phyloP scores from a whole-genome alignment of 768 basidiomycete genomes.

The Cyathus striatus region DNA sequence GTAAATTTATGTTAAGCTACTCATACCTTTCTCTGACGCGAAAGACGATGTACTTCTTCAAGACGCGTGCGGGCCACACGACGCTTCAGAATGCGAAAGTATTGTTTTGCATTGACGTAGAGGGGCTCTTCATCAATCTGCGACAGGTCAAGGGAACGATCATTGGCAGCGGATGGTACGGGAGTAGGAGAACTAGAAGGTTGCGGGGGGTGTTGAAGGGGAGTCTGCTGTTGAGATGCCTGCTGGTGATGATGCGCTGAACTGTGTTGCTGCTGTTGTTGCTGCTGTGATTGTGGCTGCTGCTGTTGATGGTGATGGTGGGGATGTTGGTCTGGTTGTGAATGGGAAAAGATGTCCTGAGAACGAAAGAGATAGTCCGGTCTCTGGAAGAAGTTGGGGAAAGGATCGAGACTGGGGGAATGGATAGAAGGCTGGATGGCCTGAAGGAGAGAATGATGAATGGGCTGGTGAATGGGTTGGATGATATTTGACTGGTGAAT shows the following conservation, averaged over 20 bases:
- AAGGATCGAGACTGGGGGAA: slow-evolving; percentile 4
- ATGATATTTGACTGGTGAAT: slow-evolving; percentile 11
- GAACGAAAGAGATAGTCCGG: slow-evolving; percentile 7
- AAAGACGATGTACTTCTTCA: slow-evolving; percentile 91
- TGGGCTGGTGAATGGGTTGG: slow-evolving; percentile 11
- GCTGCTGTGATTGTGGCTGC: too few relatives aligned
- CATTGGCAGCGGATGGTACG: neutral
- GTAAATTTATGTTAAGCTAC: slow-evolving; percentile 5
- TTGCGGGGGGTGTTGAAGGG: slow-evolving; percentile 13
- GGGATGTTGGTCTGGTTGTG: slow-evolving; percentile 11
- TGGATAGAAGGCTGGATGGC: slow-evolving; percentile 4
- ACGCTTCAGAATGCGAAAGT: slow-evolving; percentile 96
- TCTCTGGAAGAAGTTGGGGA: slow-evolving; percentile 19
- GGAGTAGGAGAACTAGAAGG: slow-evolving; percentile 7
- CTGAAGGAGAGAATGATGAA: slow-evolving; percentile 15
- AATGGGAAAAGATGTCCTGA: slow-evolving; percentile 19
- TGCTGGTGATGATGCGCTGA: too few relatives aligned
- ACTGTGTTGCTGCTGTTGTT: too few relatives aligned
- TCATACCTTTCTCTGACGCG: slow-evolving; percentile 83
- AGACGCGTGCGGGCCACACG: slow-evolving; percentile 85
- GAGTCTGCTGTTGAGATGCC: slow-evolving; percentile 16
- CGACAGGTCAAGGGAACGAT: slow-evolving; percentile 13
- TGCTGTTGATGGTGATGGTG: too few relatives aligned
- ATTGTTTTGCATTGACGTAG: slow-evolving; percentile 99
- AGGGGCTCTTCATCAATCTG: slow-evolving; percentile 92